Evolutionary conservation across 805 yeast species (phyloP), one percentile per base, ranked within the genome.

Genomic region (Cyberlindnera samutprakarnensis): DNA sequence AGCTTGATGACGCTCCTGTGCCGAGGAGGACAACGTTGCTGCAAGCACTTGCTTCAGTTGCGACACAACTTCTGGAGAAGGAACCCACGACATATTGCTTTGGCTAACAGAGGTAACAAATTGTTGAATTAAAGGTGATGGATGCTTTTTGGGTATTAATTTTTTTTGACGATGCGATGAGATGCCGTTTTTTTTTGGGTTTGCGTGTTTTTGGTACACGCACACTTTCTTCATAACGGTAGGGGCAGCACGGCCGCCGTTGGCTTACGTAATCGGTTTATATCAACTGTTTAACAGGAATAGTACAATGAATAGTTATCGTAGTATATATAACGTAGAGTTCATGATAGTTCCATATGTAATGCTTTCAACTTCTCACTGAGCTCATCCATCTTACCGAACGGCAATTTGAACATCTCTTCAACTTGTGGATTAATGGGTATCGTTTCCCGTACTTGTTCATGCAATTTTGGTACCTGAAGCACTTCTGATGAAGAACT

Each of bases 21-120:
- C 62, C 42, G 70, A 61, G 10, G 79, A 57, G 3, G 92, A 76
- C 42, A 84, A 64, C 3, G 94, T 74, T n/a, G 84, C 84, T 28
- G 69, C 65, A 39, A 88, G 67, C 18, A 87, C 75, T 14, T 63
- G 58, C 30, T 72, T 72, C 38, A 88, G 66, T 56, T 84, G 92
- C 32, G 62, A 65, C 30, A 82, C 54, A 18, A 80, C 71, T 24
- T 65, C 64, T 4, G 67, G 61, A 47, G 80, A 77, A 5, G 95
- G 85, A 7, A 62, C 49, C 95, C 95, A 87, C 48, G 72, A 53
- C 68, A 62, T 65, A 17, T 11, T 23, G 25, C 17, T 25, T 14
- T 12, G 20, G 3, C 14, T 7, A 3, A 29, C 16, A 19, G 23
- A n/a, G n/a, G n/a, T n/a, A n/a, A n/a, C n/a, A n/a, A 19, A 27